Base-by-base conservation (phyloP, 2,329 filamentous ascomycete genomes). In the Fusarium brachygibbosum region DNA sequence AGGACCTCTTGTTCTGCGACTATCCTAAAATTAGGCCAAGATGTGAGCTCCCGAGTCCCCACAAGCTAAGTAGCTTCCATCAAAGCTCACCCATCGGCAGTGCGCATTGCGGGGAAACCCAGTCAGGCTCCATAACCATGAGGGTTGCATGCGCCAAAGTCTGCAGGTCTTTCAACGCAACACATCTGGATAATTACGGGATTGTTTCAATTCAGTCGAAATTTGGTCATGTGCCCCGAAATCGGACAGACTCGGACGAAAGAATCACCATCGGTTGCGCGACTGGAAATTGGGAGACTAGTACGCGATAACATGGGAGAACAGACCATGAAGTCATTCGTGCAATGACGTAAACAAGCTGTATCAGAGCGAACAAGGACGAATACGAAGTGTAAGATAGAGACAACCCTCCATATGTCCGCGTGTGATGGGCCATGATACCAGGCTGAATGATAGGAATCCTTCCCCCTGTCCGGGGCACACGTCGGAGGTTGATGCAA, bases 221-320 rank as follows among this genome's bases (percentile, higher is more conserved):
- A 38, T 23, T 44, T 48, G 67, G 32, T 68, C 67, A 70, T 68
- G 63, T 64, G 67, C 41, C 46, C 46, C 50, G 63, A 60, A 40
- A 56, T 51, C 67, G 67, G 67, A 70, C 44, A 42, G 34, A 60
- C 32, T 57, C 67, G 67, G 63, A 51, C 34, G 42, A 19, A 50
- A 50, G 25, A 32, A 41, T 48, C 32, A 54, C 32, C 51, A 63
- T 51, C 35, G 40, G 46, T 38, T 48, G 37, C 46, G 25, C 49
- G 52, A 57, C 44, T 61, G 42, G 21, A 34, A 45, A 23, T 37
- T 32, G 29, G 42, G 51, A 45, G 54, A 28, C 31, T 8, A 61
- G n/a, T 38, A 21, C 19, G 49, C 12, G 23, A 49, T 32, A 42
- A 21, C 31, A 17, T 19, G n/a, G 16, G 38, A 53, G 49, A 54